Base-by-base conservation (phyloP, 306 rosid genomes). In the Argentina anserina region DNA sequence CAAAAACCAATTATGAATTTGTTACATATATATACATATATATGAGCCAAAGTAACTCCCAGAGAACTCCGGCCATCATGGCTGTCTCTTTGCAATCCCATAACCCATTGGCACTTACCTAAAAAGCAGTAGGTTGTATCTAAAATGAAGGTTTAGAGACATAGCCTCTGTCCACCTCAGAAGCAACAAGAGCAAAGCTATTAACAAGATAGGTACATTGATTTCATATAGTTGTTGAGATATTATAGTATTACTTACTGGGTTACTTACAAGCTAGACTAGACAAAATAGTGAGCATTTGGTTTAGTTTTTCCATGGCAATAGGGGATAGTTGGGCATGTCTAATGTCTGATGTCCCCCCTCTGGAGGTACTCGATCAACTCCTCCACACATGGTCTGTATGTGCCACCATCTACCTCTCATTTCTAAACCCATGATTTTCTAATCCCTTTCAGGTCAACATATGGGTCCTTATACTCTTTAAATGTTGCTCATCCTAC, bases 351-450 rank as follows among this genome's bases (percentile, higher is more conserved):
- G 23, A 78, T 88, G 93, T 80, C 65, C 50, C 80, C 86, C 80
- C 67, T 26, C 70, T 63, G 79, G 83, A 81, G 82, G 79, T 76
- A 76, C 31, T 76, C n/a, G n/a, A n/a, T n/a, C 69, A 73, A 50
- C 69, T 74, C 65, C 58, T 59, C 71, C 55, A 77, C 81, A 81
- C 84, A 87, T 84, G 83, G 84, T 80, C 18, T 59, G 21, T 71
- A 49, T 34, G 37, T 76, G 83, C 59, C 75, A 67, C 58, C 83
- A 72, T 61, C 67, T 75, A 42, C 41, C 37, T 23, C 75, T 52
- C 28, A n/a, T 67, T 68, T 63, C 69, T 70, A 55, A 49, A 76
- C 77, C 90, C 88, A 82, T 88, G 78, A 84, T 84, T 79, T 70
- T 68, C 69, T 78, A 79, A 77, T 66, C 79, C 86, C 72, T 59